phyloP scores from a whole-genome alignment of 2,329 filamentous ascomycete genomes.

The Scedosporium boydii region DNA sequence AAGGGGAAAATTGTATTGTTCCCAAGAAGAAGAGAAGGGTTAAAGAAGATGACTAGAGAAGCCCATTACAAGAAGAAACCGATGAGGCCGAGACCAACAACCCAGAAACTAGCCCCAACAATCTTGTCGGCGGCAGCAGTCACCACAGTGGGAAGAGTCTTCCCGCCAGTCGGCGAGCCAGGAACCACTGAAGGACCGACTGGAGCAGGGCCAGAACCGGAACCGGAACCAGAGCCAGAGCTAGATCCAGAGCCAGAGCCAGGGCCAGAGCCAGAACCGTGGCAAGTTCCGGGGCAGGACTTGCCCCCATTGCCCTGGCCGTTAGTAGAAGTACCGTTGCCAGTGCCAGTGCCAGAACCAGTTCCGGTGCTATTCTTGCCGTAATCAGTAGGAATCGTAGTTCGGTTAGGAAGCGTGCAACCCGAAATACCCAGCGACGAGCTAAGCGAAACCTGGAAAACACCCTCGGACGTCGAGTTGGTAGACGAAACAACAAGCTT shows the following conservation, averaged over 20 bases:
- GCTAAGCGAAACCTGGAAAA: conserved; percentile 12
- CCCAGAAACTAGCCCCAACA: neutral
- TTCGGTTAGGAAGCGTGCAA: conserved; percentile 9
- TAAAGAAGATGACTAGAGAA: neutral
- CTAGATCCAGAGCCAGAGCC: neutral
- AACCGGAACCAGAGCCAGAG: neutral
- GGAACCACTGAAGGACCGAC: neutral
- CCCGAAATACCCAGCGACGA: conserved; percentile 11
- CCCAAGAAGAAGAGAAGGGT: no score
- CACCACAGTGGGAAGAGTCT: neutral
- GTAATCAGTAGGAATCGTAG: neutral
- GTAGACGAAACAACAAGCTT: conserved; percentile 8
- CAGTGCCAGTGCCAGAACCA: neutral
- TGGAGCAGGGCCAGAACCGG: neutral
- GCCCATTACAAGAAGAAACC: neutral
- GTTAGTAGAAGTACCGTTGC: no score
- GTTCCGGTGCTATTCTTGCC: neutral
- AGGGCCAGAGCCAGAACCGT: neutral
- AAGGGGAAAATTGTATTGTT: no score
- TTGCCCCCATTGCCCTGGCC: neutral
- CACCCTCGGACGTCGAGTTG: conserved; percentile 9
- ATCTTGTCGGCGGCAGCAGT: neutral
- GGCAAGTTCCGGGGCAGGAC: neutral
- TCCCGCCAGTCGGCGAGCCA: neutral
- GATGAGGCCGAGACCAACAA: neutral